Base-by-base conservation (phyloP, 176 grass and related monocot species). In the Neostapfia colusana region DNA sequence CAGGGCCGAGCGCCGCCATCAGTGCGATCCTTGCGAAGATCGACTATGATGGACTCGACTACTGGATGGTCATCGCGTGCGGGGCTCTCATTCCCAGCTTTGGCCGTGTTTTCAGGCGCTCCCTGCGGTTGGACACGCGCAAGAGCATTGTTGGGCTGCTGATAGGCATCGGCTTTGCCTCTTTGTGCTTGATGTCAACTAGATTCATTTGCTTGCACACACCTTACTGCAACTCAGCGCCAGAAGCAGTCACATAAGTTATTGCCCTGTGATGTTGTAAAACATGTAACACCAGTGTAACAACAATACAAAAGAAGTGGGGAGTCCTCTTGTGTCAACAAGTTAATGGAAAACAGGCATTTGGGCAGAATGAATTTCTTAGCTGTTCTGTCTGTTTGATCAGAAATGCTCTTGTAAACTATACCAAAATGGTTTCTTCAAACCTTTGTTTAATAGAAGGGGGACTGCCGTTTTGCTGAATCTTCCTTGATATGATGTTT, bases 141-240 rank as follows among this genome's bases (percentile, higher is more conserved):
- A 98, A 94, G 80, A 91, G 86, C 69, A 43, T 71, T 21, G 91
- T 54, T 17, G 95, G 95, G 4, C 49, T 98, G 53, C 65, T 98
- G 76, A 72, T 98, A 88, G 95, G 91, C 43, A 83, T 98, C 12
- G 82, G 64, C 17, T 94, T 98, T 74, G 87, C 95, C 24, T 94
- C 79, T 6, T 51, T 84, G n/a, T 98, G 91, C 76, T 70, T 98
- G 78, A 94, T 89, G 89, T 98, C 95, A 13, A 98, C 91, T 39
- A 91, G 87, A 68, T 86, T 98, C 82, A 93, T 98, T 74, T 98
- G 95, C 76, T 80, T 98, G 82, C 91, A 98, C 76, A 94, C 95
- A 20, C 91, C 95, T 84, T 98, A 98, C 76, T 98, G 95, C 70
- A 98, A 98, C 87, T 98, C 95, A 2, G 89, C 95, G 58, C 95